Evolutionary conservation across 495 filamentous ascomycete genomes (phyloP).

Genomic region (Penicillium soppii): DNA sequence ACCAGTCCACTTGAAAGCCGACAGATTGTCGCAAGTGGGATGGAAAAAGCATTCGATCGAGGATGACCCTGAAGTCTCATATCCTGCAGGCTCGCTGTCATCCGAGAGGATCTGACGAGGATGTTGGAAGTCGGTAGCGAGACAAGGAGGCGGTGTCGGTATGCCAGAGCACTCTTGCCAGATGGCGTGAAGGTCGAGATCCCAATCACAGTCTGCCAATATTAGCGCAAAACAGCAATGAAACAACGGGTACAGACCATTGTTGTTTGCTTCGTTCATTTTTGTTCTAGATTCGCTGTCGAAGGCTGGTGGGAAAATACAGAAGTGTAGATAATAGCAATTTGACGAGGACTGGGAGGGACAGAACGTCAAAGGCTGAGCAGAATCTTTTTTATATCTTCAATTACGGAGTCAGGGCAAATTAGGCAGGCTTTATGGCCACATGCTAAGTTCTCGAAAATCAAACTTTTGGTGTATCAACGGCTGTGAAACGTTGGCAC

Average conservation of each 20-base stretch:
- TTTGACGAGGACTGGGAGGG: neutral
- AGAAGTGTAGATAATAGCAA: neutral
- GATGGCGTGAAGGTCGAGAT: conserved; percentile 3
- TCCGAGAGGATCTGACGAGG: neutral
- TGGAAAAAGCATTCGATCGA: conserved; percentile 6
- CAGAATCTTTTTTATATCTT: neutral
- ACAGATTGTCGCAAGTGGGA: neutral
- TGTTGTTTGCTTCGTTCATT: neutral
- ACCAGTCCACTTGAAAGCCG: neutral
- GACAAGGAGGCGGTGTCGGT: conserved; percentile 6
- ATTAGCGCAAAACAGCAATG: neutral
- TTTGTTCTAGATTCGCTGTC: neutral
- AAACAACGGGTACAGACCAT: neutral
- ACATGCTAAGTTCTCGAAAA: neutral
- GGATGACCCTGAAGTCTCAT: neutral
- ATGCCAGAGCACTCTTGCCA: conserved; percentile 9
- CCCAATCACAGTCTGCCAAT: conserved; percentile 2
- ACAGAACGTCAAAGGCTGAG: neutral
- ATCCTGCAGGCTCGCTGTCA: neutral
- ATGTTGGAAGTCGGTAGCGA: neutral
- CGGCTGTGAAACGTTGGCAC: neutral
- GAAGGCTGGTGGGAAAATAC: neutral
- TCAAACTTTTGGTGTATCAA: neutral
- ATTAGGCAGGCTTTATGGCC: neutral
- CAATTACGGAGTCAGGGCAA: neutral